A percentile compares a stretch with the other conserved stretches of the same genome.
These are phyloP conservation scores for Sambucus nigra DNA, from an alignment of 129 eudicot species.

Conservation along the genomic window DNA sequence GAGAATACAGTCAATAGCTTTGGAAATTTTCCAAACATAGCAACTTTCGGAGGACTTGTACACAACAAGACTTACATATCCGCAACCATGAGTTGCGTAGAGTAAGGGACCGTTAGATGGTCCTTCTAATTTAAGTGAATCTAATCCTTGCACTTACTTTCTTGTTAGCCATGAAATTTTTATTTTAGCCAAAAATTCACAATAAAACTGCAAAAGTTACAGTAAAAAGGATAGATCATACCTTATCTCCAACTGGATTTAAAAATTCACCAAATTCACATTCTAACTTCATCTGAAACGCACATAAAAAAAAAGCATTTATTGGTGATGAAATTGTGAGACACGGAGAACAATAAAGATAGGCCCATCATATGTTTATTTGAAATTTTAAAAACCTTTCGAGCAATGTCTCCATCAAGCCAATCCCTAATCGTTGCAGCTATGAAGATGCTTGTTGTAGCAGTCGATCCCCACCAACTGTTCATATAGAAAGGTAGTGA, in stretches of 20 bases:
- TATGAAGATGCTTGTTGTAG: constrained; percentile 65
- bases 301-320: background rate
- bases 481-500: constrained; percentile 62
- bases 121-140: background rate
- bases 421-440: constrained; percentile 92
- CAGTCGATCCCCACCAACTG: too few relatives aligned
- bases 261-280: constrained; percentile 91
- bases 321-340: too few relatives aligned
- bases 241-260: constrained; percentile 99
- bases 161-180: background rate
- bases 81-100: constrained; percentile 93
- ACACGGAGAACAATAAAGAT: too few relatives aligned
- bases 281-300: constrained; percentile 70
- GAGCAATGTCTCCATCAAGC: constrained; percentile 99
- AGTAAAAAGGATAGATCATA: constrained; percentile 8
- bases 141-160: background rate
- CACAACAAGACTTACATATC: constrained; percentile 80
- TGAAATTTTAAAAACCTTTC: too few relatives aligned
- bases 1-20: constrained; percentile 84
- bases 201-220: background rate
- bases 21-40: constrained; percentile 60
- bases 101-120: constrained; percentile 2
- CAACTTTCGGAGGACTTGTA: constrained; percentile 71
- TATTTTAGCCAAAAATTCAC: background rate
- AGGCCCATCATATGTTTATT: background rate